phyloP scores from a whole-genome alignment of 2,329 filamentous ascomycete species.

The Neophaeococcomyces mojaviensis region DNA sequence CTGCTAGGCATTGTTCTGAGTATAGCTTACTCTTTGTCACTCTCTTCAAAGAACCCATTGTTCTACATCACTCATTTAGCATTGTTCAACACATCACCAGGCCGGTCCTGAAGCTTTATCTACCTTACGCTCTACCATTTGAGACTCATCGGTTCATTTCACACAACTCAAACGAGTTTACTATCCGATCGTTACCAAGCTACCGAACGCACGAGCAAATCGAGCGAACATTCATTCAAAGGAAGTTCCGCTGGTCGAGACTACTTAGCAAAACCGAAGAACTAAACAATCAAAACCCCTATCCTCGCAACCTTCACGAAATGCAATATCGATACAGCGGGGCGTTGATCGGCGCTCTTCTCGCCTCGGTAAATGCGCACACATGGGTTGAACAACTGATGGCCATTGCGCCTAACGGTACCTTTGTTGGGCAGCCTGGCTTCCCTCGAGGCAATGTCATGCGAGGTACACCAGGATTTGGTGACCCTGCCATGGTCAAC shows the following conservation, averaged over 20 bases:
- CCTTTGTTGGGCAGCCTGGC: constrained; percentile 62
- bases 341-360: constrained; percentile 24
- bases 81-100: constrained; percentile 5
- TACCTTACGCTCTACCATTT: not conserved
- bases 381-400: constrained; percentile 75
- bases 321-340: constrained; percentile 7
- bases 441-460: constrained; percentile 65
- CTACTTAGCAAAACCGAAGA: not conserved
- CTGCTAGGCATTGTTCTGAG: not conserved
- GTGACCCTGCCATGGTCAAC: constrained; percentile 53
- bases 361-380: constrained; percentile 47
- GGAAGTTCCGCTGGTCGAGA: constrained; percentile 9
- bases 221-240: not conserved
- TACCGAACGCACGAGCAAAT: no score
- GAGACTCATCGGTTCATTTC: not conserved
- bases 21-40: constrained; percentile 3
- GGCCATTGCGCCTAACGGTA: constrained; percentile 65
- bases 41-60: constrained; percentile 4
- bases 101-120: constrained; percentile 5
- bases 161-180: not conserved
- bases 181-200: not conserved
- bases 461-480: constrained; percentile 50
- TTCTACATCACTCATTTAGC: constrained; percentile 6
- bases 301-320: constrained; percentile 9
- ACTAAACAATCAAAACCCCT: not conserved